Evolutionary conservation across 768 basidiomycete species (phyloP).

Genomic region (Leucocoprinus sp.): DNA sequence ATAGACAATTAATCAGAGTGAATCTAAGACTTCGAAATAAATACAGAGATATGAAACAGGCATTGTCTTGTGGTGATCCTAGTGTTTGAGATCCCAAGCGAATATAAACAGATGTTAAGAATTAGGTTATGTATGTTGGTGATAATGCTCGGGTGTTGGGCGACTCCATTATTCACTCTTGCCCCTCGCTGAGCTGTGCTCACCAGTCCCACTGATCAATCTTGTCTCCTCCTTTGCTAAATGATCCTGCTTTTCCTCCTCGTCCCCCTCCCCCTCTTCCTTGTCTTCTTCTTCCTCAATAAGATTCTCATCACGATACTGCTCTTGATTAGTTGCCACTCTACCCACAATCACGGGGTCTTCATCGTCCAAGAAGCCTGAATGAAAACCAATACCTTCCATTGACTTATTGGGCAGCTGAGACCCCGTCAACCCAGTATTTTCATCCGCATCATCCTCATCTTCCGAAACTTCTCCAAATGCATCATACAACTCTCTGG

Average conservation of each 20-base stretch:
- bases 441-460: conserved; percentile 70
- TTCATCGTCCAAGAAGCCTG: conserved; percentile 80
- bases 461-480: conserved; percentile 89
- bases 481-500: conserved; percentile 93
- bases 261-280: background rate
- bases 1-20: too few species aligned
- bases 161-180: conserved; percentile 63
- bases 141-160: conserved; percentile 58
- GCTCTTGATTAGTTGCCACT: conserved; percentile 18
- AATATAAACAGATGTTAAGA: background rate
- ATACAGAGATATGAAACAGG: conserved; percentile 5
- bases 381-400: conserved; percentile 53
- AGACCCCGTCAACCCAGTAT: conserved; percentile 47
- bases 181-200: conserved; percentile 25
- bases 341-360: conserved; percentile 33
- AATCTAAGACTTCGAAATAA: too few species aligned
- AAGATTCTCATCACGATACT: conserved; percentile 38
- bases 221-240: conserved; percentile 1
- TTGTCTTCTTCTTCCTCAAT: conserved; percentile 1
- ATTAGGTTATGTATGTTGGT: conserved; percentile 8
- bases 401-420: conserved; percentile 19
- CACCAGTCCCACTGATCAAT: conserved; percentile 13
- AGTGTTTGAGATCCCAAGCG: background rate
- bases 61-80: background rate
- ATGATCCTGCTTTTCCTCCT: background rate